Percentiles rank a stretch among this genome's conserved stretches.
These are phyloP conservation scores for Kodamaea restingae DNA, from an alignment of 805 yeast genomes.

Conservation along the genomic window DNA sequence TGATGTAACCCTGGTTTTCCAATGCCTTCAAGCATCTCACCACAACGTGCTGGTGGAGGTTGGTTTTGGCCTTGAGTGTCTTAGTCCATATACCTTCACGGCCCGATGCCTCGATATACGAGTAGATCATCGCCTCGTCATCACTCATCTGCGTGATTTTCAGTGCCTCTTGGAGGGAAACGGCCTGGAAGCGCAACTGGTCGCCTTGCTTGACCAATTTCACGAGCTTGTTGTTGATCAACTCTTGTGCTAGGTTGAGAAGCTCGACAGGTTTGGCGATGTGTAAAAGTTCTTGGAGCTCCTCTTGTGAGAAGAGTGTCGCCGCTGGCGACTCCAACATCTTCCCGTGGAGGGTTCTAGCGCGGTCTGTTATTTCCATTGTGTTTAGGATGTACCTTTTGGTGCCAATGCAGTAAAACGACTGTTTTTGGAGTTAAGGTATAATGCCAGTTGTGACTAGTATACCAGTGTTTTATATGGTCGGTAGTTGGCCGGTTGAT, in stretches of 20 bases:
- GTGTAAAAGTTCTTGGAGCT: slow-evolving; percentile 51
- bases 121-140: slow-evolving; percentile 88
- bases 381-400: too few species aligned
- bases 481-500: too few species aligned
- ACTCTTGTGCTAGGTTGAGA: slow-evolving; percentile 47
- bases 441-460: too few species aligned
- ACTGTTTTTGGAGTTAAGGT: too few species aligned
- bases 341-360: slow-evolving; percentile 54
- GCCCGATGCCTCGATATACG: slow-evolving; percentile 87
- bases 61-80: slow-evolving; percentile 82
- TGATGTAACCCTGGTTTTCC: slow-evolving; percentile 79
- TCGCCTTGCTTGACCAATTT: slow-evolving; percentile 67
- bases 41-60: slow-evolving; percentile 89
- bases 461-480: too few species aligned
- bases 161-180: slow-evolving; percentile 66
- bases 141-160: slow-evolving; percentile 73
- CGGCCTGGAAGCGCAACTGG: slow-evolving; percentile 71
- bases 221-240: slow-evolving; percentile 55
- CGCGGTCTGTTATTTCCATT: slow-evolving; percentile 43
- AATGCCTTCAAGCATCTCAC: slow-evolving; percentile 73
- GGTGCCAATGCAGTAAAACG: too few species aligned
- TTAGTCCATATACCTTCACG: slow-evolving; percentile 97
- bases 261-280: slow-evolving; percentile 42
- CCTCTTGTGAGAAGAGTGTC: slow-evolving; percentile 62
- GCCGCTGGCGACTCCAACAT: slow-evolving; percentile 55